Conservation (phyloP, 2,329 filamentous ascomycete genomes). For the Tolypocladium album region DNA sequence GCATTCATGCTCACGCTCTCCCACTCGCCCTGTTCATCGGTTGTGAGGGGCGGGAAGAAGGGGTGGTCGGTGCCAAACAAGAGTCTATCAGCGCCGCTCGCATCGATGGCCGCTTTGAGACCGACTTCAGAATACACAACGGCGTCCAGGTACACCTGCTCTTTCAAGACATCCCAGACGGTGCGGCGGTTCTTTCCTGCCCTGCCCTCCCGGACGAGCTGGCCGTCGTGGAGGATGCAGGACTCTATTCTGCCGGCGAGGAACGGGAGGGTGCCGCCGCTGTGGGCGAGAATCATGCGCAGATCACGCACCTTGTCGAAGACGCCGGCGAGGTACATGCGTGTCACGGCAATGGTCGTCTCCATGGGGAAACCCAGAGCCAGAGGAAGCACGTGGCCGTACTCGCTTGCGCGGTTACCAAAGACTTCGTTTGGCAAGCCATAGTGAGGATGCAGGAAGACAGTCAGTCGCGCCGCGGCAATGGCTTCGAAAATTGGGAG, state of each 20-base stretch:
- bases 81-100: conserved; percentile 56
- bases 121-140: conserved; percentile 73
- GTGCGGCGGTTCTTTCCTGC: conserved; percentile 35
- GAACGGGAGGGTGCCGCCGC: conserved; percentile 80
- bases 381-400: conserved; percentile 79
- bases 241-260: conserved; percentile 81
- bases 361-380: conserved; percentile 85
- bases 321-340: conserved; percentile 79
- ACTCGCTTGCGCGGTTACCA: conserved; percentile 59
- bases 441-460: conserved; percentile 90
- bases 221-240: conserved; percentile 73
- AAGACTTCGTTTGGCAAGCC: conserved; percentile 73
- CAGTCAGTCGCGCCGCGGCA: conserved; percentile 49
- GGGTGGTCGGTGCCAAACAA: conserved; percentile 80
- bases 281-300: conserved; percentile 73
- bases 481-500: conserved; percentile 64
- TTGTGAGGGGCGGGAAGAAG: conserved; percentile 67
- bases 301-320: conserved; percentile 66
- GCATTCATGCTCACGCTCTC: conserved; percentile 50
- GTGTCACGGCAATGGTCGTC: conserved; percentile 79
- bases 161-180: conserved; percentile 46
- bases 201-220: conserved; percentile 55
- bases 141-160: conserved; percentile 80
- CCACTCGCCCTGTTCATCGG: conserved; percentile 54
- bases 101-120: conserved; percentile 58